Conservation (phyloP, 805 yeast species). For the Metschnikowia bowlesiae region DNA sequence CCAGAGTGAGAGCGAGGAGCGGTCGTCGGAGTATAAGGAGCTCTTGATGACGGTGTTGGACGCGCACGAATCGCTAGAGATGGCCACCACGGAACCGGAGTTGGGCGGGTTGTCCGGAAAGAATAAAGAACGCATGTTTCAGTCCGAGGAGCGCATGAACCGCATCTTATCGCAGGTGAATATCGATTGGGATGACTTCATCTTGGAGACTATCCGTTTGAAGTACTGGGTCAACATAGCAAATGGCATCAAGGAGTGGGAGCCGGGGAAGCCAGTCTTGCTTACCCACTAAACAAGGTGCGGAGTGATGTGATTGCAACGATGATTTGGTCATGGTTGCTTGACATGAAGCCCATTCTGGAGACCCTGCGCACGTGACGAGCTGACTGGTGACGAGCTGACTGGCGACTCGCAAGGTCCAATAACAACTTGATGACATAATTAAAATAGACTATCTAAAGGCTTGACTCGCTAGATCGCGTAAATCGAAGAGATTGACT, state of each 20-base stretch:
- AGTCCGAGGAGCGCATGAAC: slow-evolving; percentile 43
- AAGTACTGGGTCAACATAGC: slow-evolving; percentile 83
- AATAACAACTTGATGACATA: too few relatives aligned
- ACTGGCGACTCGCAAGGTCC: too few relatives aligned
- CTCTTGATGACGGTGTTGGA: slow-evolving; percentile 75
- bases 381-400: too few relatives aligned
- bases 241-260: slow-evolving; percentile 73
- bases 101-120: slow-evolving; percentile 47
- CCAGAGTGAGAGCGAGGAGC: slow-evolving; percentile 28
- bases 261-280: slow-evolving; percentile 60
- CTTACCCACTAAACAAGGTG: slow-evolving; percentile 48
- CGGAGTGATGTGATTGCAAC: too few relatives aligned
- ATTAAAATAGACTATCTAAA: too few relatives aligned
- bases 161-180: slow-evolving; percentile 39
- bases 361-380: too few relatives aligned
- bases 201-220: slow-evolving; percentile 62
- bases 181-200: slow-evolving; percentile 53
- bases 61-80: slow-evolving; percentile 77
- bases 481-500: too few relatives aligned
- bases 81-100: slow-evolving; percentile 56
- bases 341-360: too few relatives aligned
- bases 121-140: slow-evolving; percentile 53
- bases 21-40: slow-evolving; percentile 42
- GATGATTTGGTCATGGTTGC: too few relatives aligned
- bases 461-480: too few relatives aligned